These are phyloP conservation scores for Pouteria glomerata DNA, from an alignment of 148 eudicot genomes.

Conservation along the genomic window DNA sequence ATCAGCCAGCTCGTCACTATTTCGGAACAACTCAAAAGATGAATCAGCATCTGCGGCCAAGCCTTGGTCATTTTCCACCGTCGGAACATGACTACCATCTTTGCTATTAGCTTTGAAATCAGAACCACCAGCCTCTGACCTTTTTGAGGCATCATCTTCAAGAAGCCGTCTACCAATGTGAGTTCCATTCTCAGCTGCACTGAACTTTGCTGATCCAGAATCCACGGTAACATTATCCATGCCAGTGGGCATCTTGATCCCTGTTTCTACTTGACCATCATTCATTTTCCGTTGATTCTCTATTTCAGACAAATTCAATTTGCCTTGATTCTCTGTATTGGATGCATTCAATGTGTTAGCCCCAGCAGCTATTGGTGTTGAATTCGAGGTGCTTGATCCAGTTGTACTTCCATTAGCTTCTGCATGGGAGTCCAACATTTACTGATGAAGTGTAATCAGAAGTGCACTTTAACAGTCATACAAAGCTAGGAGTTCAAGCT, in stretches of 20 bases:
- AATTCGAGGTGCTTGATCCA: slow-evolving; percentile 14
- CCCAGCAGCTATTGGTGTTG: slow-evolving; percentile 18
- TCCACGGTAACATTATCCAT: slow-evolving; percentile 18
- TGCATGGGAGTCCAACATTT: slow-evolving; percentile 10
- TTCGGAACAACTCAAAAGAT: slow-evolving; percentile 88
- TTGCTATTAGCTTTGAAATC: slow-evolving; percentile 17
- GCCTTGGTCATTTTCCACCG: slow-evolving; percentile 74
- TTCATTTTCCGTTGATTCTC: slow-evolving; percentile 25
- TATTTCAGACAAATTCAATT: too few species aligned
- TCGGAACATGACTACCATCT: slow-evolving; percentile 50
- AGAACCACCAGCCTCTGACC: slow-evolving; percentile 21
- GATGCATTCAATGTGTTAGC: slow-evolving; percentile 33
- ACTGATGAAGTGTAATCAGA: background rate
- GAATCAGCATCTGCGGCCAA: slow-evolving; percentile 92
- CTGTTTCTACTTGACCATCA: slow-evolving; percentile 25
- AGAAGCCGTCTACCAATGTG: slow-evolving; percentile 62
- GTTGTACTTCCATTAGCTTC: slow-evolving; percentile 26
- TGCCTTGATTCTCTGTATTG: slow-evolving; percentile 22
- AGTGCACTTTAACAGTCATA: background rate
- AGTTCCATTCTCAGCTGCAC: slow-evolving; percentile 35
- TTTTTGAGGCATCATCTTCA: slow-evolving; percentile 44
- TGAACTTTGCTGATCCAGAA: slow-evolving; percentile 14
- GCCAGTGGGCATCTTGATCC: slow-evolving; percentile 26
- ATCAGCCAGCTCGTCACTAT: slow-evolving; percentile 82
- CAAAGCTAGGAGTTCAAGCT: background rate